These are phyloP conservation scores for Ophiorrhiza pumila DNA, from an alignment of 257 asterid genomes.

Conservation along the genomic window DNA sequence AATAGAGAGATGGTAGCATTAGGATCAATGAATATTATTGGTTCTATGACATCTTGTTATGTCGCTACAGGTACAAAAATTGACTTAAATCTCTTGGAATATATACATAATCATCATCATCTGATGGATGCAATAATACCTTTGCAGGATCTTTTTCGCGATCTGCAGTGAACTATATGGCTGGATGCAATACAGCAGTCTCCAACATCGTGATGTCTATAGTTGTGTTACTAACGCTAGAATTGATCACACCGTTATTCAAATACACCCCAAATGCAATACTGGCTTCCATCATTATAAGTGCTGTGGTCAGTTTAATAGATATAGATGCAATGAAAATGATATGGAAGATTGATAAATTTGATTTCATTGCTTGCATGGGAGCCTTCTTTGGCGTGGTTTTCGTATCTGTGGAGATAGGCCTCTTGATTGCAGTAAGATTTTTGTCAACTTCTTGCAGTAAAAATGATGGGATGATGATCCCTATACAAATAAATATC, in stretches of 20 bases:
- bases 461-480: too few species aligned
- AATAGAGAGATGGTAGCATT: slow-evolving; percentile 96
- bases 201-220: slow-evolving; percentile 90
- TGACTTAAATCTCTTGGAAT: too few species aligned
- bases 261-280: slow-evolving; percentile 90
- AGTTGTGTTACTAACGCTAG: slow-evolving; percentile 63
- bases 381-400: slow-evolving; percentile 95
- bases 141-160: slow-evolving; percentile 87
- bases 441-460: too few species aligned
- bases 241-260: slow-evolving; percentile 76
- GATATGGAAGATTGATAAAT: slow-evolving; percentile 84
- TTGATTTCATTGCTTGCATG: slow-evolving; percentile 89
- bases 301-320: slow-evolving; percentile 75
- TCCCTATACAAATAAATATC: too few species aligned
- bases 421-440: slow-evolving; percentile 81
- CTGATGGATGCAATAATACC: too few species aligned
- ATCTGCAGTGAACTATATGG: slow-evolving; percentile 91
- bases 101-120: too few species aligned
- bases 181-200: slow-evolving; percentile 89
- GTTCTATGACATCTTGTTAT: slow-evolving; percentile 91
- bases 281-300: slow-evolving; percentile 87
- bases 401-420: slow-evolving; percentile 72
- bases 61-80: slow-evolving; percentile 71
- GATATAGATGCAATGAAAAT: slow-evolving; percentile 67
- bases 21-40: slow-evolving; percentile 87